phyloP scores from a whole-genome alignment of 177 flowering plant genomes.

The Vitis hybrid region DNA sequence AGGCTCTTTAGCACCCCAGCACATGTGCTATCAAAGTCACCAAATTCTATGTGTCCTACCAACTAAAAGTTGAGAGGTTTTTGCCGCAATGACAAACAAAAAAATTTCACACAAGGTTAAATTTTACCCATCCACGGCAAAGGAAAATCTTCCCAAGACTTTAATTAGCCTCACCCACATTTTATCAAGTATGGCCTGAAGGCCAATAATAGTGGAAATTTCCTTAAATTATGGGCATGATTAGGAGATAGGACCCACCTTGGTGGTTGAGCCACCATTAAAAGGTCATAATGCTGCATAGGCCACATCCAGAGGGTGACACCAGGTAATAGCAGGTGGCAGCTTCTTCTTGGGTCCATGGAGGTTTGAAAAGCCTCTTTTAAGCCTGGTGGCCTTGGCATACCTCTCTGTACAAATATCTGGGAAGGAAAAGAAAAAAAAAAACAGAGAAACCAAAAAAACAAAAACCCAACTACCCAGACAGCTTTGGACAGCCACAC shows the following conservation, averaged over 20 bases:
- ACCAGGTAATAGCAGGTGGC: neutral
- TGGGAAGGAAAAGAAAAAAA: neutral
- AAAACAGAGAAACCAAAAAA: neutral
- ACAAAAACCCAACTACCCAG: neutral
- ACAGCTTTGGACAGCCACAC: conserved; percentile 24
- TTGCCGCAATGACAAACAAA: too few relatives aligned
- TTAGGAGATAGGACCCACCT: neutral
- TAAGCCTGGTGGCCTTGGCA: too few relatives aligned
- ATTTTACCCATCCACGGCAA: neutral
- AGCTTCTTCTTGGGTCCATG: neutral
- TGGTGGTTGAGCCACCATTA: neutral
- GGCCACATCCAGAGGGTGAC: neutral
- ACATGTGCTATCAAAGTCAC: too few relatives aligned
- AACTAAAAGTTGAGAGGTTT: too few relatives aligned
- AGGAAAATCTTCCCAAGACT: neutral
- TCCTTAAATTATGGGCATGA: neutral
- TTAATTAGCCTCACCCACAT: neutral
- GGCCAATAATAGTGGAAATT: neutral
- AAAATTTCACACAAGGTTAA: neutral
- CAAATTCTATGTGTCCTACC: too few relatives aligned
- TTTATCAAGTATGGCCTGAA: too few relatives aligned
- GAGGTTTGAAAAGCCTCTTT: neutral
- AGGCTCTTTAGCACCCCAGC: too few relatives aligned
- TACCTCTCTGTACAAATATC: too few relatives aligned
- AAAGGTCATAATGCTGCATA: neutral